Conservation (phyloP, 352 stramenopile species). For the Phytopythium chamaehyphon region DNA sequence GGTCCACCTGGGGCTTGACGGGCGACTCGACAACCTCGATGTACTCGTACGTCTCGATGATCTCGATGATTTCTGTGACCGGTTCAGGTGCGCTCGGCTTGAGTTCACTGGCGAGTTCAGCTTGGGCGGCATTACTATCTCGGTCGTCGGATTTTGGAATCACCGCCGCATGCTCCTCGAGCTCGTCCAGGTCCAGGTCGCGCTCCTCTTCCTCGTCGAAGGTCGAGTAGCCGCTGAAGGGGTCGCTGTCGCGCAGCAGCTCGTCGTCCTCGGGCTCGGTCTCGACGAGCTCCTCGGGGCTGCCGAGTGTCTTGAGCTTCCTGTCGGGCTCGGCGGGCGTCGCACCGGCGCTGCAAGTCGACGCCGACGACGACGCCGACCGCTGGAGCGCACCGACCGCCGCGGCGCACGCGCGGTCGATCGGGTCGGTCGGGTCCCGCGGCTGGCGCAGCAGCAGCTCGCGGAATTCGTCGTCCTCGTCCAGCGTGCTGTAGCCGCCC, state of each 20-base stretch:
- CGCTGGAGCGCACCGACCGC: not conserved
- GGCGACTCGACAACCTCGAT: constrained; percentile 14
- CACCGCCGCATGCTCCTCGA: constrained; percentile 9
- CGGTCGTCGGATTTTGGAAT: too few species aligned
- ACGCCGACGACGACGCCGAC: too few species aligned
- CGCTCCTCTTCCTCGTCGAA: constrained; percentile 27
- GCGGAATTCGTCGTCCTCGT: constrained; percentile 35
- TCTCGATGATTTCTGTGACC: too few species aligned
- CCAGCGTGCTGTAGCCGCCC: constrained; percentile 37
- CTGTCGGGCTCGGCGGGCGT: not conserved
- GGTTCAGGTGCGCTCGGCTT: too few species aligned
- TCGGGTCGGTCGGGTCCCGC: constrained; percentile 14
- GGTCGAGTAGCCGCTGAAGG: constrained; percentile 25
- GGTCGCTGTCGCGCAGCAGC: constrained; percentile 23
- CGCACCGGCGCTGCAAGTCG: not conserved
- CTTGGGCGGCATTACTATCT: too few species aligned
- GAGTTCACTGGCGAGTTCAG: too few species aligned
- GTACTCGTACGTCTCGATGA: constrained; percentile 5
- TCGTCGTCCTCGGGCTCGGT: constrained; percentile 41
- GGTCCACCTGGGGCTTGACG: constrained; percentile 2
- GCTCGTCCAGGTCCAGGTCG: constrained; percentile 9
- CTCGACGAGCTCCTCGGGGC: constrained; percentile 32
- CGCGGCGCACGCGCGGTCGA: constrained; percentile 9
- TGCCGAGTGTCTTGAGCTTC: constrained; percentile 14
- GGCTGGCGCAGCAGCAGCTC: constrained; percentile 12